phyloP scores from a whole-genome alignment of 805 yeast genomes.

The Lipomyces japonicus region DNA sequence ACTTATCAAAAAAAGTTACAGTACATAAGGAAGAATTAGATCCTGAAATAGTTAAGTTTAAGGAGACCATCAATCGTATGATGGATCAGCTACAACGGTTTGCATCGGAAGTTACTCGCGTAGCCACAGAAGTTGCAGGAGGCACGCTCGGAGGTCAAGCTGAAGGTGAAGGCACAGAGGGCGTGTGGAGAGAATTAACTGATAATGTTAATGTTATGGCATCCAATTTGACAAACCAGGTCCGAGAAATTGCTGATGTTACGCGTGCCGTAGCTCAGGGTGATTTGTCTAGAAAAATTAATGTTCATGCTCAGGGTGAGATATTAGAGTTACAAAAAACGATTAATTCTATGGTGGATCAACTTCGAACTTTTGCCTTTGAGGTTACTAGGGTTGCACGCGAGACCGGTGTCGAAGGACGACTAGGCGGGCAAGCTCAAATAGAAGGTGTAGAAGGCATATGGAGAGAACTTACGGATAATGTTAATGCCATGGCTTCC shows the following conservation, averaged over 20 bases:
- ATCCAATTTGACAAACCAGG: constrained; percentile 78
- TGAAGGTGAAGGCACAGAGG: constrained; percentile 76
- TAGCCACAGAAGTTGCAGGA: constrained; percentile 85
- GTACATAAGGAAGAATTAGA: constrained; percentile 68
- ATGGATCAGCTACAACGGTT: constrained; percentile 81
- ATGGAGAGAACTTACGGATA: constrained; percentile 83
- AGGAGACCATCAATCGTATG: constrained; percentile 80
- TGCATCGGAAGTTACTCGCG: constrained; percentile 76
- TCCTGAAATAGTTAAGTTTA: constrained; percentile 75
- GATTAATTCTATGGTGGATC: constrained; percentile 85
- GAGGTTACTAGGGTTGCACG: constrained; percentile 85
- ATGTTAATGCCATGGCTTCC: constrained; percentile 85
- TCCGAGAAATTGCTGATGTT: constrained; percentile 84
- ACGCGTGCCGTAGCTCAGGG: constrained; percentile 87
- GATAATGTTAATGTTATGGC: constrained; percentile 92
- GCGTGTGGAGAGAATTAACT: constrained; percentile 82
- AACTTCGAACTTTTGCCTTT: constrained; percentile 73
- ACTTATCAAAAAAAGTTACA: constrained; percentile 73
- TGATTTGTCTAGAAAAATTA: constrained; percentile 75
- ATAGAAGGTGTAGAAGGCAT: constrained; percentile 78
- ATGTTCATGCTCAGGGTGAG: constrained; percentile 90
- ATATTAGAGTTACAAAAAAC: constrained; percentile 80
- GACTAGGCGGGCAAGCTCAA: constrained; percentile 83
- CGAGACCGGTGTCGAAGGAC: constrained; percentile 86
- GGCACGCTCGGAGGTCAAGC: constrained; percentile 91